Evolutionary conservation across 2,329 filamentous ascomycete species (phyloP).

Genomic region (Aspergillus sergii): DNA sequence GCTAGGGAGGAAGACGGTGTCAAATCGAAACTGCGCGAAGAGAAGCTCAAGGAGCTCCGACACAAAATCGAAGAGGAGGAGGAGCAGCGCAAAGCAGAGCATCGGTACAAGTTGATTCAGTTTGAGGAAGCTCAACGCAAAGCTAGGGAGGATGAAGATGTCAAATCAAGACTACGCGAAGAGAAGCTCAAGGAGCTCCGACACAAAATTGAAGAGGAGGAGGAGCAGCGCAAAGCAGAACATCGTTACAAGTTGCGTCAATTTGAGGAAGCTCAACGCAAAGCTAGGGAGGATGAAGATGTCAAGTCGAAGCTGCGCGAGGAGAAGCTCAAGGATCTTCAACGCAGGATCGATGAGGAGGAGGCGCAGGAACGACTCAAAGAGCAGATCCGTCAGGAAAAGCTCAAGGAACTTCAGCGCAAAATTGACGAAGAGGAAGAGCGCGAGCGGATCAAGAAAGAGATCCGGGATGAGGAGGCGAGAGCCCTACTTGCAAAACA

Average conservation of each 20-base stretch:
- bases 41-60: slow-evolving; percentile 35
- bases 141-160: slow-evolving; percentile 34
- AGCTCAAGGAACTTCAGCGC: slow-evolving; percentile 35
- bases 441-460: slow-evolving; percentile 43
- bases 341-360: slow-evolving; percentile 42
- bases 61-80: slow-evolving; percentile 46
- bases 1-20: slow-evolving; percentile 36
- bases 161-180: slow-evolving; percentile 32
- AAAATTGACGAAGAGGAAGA: slow-evolving; percentile 48
- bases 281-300: slow-evolving; percentile 36
- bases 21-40: slow-evolving; percentile 31
- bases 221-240: slow-evolving; percentile 37
- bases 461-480: slow-evolving; percentile 48
- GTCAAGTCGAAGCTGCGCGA: slow-evolving; percentile 32
- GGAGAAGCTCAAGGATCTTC: slow-evolving; percentile 34
- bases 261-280: slow-evolving; percentile 25
- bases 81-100: slow-evolving; percentile 37
- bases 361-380: slow-evolving; percentile 48
- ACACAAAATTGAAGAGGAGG: slow-evolving; percentile 43
- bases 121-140: slow-evolving; percentile 28
- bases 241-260: slow-evolving; percentile 17
- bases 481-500: slow-evolving; percentile 40
- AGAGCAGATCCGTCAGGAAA: slow-evolving; percentile 34
- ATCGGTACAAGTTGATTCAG: slow-evolving; percentile 16
- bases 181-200: slow-evolving; percentile 35